Evolutionary conservation across 169 alveolate species (phyloP).

Genomic region (Fabrea salina): DNA sequence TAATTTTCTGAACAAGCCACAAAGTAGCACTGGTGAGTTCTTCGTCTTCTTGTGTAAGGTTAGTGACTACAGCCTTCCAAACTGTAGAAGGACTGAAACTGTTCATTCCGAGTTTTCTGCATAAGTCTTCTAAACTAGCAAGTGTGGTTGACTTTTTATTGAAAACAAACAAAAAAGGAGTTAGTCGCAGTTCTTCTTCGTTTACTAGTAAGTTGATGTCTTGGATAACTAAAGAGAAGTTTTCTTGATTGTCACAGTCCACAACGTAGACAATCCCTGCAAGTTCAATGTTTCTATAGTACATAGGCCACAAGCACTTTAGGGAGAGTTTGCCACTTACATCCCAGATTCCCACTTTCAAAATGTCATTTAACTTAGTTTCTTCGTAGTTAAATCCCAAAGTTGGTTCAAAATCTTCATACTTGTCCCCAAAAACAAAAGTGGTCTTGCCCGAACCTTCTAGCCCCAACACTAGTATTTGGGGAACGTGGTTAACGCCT

Average conservation of each 20-base stretch:
- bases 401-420: slow-evolving; percentile 27
- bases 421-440: slow-evolving; percentile 18
- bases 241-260: not conserved
- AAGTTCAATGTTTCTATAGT: slow-evolving; percentile 11
- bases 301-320: slow-evolving; percentile 15
- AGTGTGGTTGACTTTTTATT: no score
- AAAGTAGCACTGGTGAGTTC: no score
- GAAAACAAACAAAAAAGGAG: slow-evolving; percentile 5
- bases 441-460: slow-evolving; percentile 34
- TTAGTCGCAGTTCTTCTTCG: slow-evolving; percentile 35
- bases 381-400: slow-evolving; percentile 30
- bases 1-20: no score
- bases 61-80: no score
- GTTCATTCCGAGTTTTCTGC: no score
- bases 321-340: slow-evolving; percentile 15
- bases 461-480: slow-evolving; percentile 11
- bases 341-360: slow-evolving; percentile 28
- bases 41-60: no score
- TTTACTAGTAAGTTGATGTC: slow-evolving; percentile 13
- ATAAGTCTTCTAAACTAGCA: no score
- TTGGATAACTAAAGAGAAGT: not conserved
- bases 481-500: no score
- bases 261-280: slow-evolving; percentile 15
- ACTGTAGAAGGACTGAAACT: no score
- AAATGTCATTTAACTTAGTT: not conserved